Percentiles rank a stretch among this genome's conserved stretches.
Conservation (phyloP, 78 protist species). For the Chrysochromulina parva region DNA sequence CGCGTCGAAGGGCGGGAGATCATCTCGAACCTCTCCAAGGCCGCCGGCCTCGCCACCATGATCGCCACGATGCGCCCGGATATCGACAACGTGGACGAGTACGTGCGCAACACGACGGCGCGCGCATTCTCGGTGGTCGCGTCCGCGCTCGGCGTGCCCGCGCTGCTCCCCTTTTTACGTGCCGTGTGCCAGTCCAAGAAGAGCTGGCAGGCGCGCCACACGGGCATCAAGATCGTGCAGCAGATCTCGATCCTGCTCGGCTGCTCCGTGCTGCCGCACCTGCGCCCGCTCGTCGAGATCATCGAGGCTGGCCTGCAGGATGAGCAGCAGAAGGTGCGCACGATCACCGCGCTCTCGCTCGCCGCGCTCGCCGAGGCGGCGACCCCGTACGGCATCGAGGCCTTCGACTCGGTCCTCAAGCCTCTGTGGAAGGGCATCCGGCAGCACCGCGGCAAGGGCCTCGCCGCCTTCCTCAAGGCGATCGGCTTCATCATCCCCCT, state of each 20-base stretch:
- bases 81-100: slow-evolving; percentile 86
- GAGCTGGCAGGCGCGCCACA: slow-evolving; percentile 97
- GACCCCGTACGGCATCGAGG: slow-evolving; percentile 93
- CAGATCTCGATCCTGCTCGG: slow-evolving; percentile 97
- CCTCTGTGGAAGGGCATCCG: slow-evolving; percentile 90
- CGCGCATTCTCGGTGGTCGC: slow-evolving; percentile 98
- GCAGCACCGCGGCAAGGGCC: slow-evolving; percentile 84
- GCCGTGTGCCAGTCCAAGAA: slow-evolving; percentile 95
- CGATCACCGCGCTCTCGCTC: slow-evolving; percentile 92
- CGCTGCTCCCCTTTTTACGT: slow-evolving; percentile 93
- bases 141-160: slow-evolving; percentile 94
- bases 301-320: slow-evolving; percentile 79
- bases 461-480: slow-evolving; percentile 97
- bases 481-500: slow-evolving; percentile 98
- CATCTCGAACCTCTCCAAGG: slow-evolving; percentile 95
- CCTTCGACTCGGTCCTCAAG: slow-evolving; percentile 90
- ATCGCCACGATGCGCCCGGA: slow-evolving; percentile 97
- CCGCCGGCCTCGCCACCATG: slow-evolving; percentile 98
- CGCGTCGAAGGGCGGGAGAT: slow-evolving; percentile 98
- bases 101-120: slow-evolving; percentile 98
- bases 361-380: slow-evolving; percentile 98
- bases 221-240: slow-evolving; percentile 94
- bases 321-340: slow-evolving; percentile 85
- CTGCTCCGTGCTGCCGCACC: slow-evolving; percentile 95
- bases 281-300: slow-evolving; percentile 82